phyloP scores from a whole-genome alignment of 371 early-diverging fungal species.

The Batrachochytrium dendrobatidis region DNA sequence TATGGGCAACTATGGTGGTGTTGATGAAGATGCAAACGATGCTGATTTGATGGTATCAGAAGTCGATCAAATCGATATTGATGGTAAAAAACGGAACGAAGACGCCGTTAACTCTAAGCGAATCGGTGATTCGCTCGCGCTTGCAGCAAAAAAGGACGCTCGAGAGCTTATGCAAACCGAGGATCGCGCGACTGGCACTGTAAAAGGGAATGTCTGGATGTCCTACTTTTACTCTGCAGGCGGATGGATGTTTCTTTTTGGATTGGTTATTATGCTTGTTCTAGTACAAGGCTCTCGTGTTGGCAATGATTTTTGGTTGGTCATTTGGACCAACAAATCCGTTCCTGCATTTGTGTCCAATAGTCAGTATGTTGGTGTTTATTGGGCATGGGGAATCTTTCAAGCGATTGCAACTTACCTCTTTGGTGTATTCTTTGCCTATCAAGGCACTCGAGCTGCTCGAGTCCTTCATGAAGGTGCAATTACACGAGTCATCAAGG shows the following conservation, averaged over 20 bases:
- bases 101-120: too few relatives aligned
- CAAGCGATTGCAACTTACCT: slow-evolving; percentile 24
- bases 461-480: slow-evolving; percentile 29
- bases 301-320: slow-evolving; percentile 32
- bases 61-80: neutral
- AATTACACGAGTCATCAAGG: slow-evolving; percentile 23
- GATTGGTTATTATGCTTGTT: slow-evolving; percentile 14
- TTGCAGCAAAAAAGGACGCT: slow-evolving; percentile 3
- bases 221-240: slow-evolving; percentile 18
- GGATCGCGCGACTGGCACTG: slow-evolving; percentile 18
- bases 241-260: slow-evolving; percentile 8
- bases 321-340: slow-evolving; percentile 22
- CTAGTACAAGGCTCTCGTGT: slow-evolving; percentile 17
- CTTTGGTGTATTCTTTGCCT: slow-evolving; percentile 34
- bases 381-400: slow-evolving; percentile 20
- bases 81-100: neutral
- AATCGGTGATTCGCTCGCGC: too few relatives aligned
- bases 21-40: slow-evolving; percentile 18
- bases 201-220: slow-evolving; percentile 10
- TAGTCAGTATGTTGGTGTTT: slow-evolving; percentile 31
- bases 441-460: slow-evolving; percentile 31
- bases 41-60: neutral
- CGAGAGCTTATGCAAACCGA: slow-evolving; percentile 21
- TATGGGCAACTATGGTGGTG: slow-evolving; percentile 46
- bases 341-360: slow-evolving; percentile 13